phyloP scores from a whole-genome alignment of 1,284 basidiomycete genomes.

The Pascua guehoae region DNA sequence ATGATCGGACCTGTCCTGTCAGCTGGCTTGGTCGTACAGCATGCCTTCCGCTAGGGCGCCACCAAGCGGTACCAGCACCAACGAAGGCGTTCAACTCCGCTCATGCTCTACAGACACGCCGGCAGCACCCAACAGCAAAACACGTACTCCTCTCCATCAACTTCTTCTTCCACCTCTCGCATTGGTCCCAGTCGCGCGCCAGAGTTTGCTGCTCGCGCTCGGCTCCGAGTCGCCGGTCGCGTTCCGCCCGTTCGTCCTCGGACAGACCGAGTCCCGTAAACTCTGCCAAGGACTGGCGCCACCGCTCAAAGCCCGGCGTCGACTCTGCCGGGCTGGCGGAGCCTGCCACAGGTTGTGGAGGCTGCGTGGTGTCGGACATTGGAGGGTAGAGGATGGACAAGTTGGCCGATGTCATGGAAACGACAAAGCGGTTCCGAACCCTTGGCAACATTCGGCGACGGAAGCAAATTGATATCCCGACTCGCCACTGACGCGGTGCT shows the following conservation, averaged over 20 bases:
- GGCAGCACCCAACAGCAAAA: background rate
- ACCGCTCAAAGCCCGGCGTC: slow-evolving; percentile 44
- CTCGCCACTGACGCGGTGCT: no score
- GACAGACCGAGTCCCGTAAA: slow-evolving; percentile 49
- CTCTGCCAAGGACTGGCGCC: slow-evolving; percentile 44
- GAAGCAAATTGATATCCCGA: no score
- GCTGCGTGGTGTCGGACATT: no score
- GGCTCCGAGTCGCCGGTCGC: background rate
- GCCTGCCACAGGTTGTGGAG: no score
- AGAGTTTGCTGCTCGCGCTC: slow-evolving; percentile 26
- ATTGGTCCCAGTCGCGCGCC: slow-evolving; percentile 50
- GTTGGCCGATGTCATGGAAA: no score
- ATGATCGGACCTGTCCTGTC: slow-evolving; percentile 66
- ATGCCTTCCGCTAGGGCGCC: no score
- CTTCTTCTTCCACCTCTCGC: slow-evolving; percentile 52
- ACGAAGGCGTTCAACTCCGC: no score
- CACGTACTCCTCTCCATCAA: slow-evolving; percentile 51
- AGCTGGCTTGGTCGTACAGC: background rate
- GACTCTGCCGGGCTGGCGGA: background rate
- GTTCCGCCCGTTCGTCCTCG: slow-evolving; percentile 33
- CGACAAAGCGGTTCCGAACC: no score
- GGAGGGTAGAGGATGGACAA: no score
- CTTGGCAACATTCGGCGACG: no score
- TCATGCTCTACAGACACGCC: background rate
- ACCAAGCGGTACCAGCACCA: background rate